Base-by-base conservation (phyloP, 768 basidiomycete species). In the Fomitopsis pulvina region DNA sequence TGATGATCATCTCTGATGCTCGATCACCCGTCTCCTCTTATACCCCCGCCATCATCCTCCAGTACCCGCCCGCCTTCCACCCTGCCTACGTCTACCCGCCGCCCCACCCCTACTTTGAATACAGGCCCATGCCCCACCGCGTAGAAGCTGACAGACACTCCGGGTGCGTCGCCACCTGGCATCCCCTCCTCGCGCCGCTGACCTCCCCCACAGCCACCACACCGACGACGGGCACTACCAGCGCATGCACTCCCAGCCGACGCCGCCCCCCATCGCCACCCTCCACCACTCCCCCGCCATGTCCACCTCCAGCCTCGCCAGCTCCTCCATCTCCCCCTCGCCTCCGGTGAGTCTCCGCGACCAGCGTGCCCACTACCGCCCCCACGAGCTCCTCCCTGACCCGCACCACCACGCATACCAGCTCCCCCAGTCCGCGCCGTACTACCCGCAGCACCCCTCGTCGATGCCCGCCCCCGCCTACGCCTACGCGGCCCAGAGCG, bases 281-380 rank as follows among this genome's bases (percentile, higher is more conserved):
- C 69, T 72, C 52, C 67, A 79, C 22, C 77, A 79, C 60, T 85
- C 83, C 0, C 81, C 83, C 34, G 77, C 81, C 5, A 68, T 78
- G 29, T 81, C 79, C 9, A 72, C 76, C 29, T 78, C 79, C 39
- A 80, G 80, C 0, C 68, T 77, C 29, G 81, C 82, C 68, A 76
- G 79, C 59, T 77, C 78, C 40, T 75, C 78, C 28, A 74, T 78
- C 40, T 74, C 74, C 1, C 80, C 84, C 6, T 78, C 79, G 21
- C 68, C 53, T 60, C 75, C 47, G 69, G 77, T 65, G 55, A 53
- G 57, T 66, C 67, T 62, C 45, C 70, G n/a, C n/a, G n/a, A n/a
- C n/a, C n/a, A n/a, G n/a, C n/a, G n/a, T n/a, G n/a, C 62, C 52
- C 66, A 61, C 62, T 55, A 46, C 52, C 57, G 22, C 43, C 45